Evolutionary conservation across 2,329 filamentous ascomycete genomes (phyloP), one percentile per base, ranked within the genome.

Genomic region (Septoria petroselini): DNA sequence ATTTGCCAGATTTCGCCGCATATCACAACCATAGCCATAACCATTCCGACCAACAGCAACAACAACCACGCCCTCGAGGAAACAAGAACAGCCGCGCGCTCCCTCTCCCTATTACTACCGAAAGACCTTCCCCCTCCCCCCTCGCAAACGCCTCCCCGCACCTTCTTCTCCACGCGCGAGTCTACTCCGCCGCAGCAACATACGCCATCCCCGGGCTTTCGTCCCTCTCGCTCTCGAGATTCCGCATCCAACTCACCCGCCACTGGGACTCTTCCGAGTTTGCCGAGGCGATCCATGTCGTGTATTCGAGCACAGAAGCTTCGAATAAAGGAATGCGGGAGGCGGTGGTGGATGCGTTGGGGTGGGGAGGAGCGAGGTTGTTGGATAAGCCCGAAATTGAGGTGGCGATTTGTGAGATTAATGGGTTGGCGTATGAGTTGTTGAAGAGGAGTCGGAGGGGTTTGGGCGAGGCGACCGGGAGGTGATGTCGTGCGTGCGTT

Each of bases 311-410:
- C 0, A 67, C 65, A 6, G 60, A 58, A 1, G 52, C 62, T 8
- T 8, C 50, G 1, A 62, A 68, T 47, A 63, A 62, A n/a, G 64
- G 59, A 7, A 53, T 70, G 48, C 58, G 66, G 11, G 62, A 68
- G 38, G 53, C 58, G 4, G 61, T 68, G 3, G 51, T 57, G 7
- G 49, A 61, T 9, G 65, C 54, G 0, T 55, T 69, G 4, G 47
- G 57, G 1, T 52, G 56, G 49, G 60, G 62, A 39, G 48, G 58
- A n/a, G n/a, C n/a, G 19, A 27, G 48, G 2, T 46, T 65, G 18
- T 52, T 63, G 9, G 52, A 60, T 6, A 62, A 57, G 30, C 56
- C 62, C 0, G 60, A 65, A 44, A 58, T 66, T n/a, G 55, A 66
- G 21, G 29, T 58, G 2, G 43, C 57, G 4, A 52, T 67, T 21